Evolutionary conservation across 2,329 filamentous ascomycete genomes (phyloP), one percentile per base, ranked within the genome.

Genomic region (Aspergillus pseudoglaucus): DNA sequence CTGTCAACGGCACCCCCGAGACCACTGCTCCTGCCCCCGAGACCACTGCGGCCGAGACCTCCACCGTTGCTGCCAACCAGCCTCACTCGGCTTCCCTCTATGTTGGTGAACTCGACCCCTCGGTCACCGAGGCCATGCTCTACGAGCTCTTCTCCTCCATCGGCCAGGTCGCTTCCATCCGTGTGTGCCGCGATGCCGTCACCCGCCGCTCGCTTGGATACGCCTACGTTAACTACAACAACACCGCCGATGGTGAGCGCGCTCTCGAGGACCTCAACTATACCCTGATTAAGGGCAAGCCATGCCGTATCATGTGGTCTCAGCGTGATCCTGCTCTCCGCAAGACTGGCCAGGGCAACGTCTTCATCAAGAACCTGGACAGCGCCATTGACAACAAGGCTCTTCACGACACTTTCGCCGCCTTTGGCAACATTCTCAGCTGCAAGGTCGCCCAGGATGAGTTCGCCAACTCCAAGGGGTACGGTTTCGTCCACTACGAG

Each of bases 271-370:
- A 98, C 77, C 83, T 98, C 63, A 98, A 98, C 84, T 98, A 98
- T 81, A 98, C 93, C 56, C 79, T 96, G 64, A 97, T 98, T 80
- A 97, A 97, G 83, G 90, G 90, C 64, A 90, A 88, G 69, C 91
- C 93, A 52, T 98, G 93, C 87, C 91, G 93, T 68, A 98, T 98
- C 78, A 98, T 98, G 93, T 98, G 93, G 93, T 98, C 93, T 58
- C 93, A 98, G 82, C 93, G 93, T 73, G 93, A 98, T 75, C 93
- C 93, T 59, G 91, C 91, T 70, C 85, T 98, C 64, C 93, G 93
- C 79, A 98, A 98, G 85, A 98, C 90, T 61, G 93, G 93, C 59
- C 90, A 96, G 77, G 93, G 93, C 72, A 98, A 98, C 69, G 91
- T 98, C 64, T 98, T 98, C 82, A 98, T 98, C 83, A 98, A 98